A percentile compares a stretch with the other conserved stretches of the same genome.
Evolutionary conservation across 2,329 filamentous ascomycete genomes (phyloP).

Genomic region (Mollisia scopiformis): DNA sequence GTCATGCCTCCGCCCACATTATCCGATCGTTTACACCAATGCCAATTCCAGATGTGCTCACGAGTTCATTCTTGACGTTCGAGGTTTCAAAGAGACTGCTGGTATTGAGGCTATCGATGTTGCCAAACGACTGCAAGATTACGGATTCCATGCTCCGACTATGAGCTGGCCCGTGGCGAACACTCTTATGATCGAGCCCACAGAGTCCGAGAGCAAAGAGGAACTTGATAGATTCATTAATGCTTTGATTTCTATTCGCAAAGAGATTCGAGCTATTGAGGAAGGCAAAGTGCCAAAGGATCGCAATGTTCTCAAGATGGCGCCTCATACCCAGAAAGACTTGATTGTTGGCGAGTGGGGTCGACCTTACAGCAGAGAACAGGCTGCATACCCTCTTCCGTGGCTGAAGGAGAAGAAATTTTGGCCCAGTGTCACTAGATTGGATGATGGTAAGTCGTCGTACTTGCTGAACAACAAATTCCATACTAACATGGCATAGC

Average conservation of each 20-base stretch:
- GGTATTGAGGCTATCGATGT: slow-evolving; percentile 93
- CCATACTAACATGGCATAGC: slow-evolving; percentile 50
- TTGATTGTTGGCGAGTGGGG: slow-evolving; percentile 78
- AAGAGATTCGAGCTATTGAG: slow-evolving; percentile 84
- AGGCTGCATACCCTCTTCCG: slow-evolving; percentile 83
- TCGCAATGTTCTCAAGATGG: slow-evolving; percentile 84
- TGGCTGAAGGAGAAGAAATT: slow-evolving; percentile 96
- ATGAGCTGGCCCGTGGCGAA: slow-evolving; percentile 97
- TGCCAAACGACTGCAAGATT: slow-evolving; percentile 95
- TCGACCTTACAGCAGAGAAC: slow-evolving; percentile 77
- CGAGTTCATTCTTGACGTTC: slow-evolving; percentile 93
- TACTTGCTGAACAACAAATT: slow-evolving; percentile 18
- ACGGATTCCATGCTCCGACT: slow-evolving; percentile 95
- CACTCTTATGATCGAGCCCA: slow-evolving; percentile 98
- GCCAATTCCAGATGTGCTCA: slow-evolving; percentile 85
- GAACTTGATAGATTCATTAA: slow-evolving; percentile 95
- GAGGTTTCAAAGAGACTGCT: slow-evolving; percentile 79
- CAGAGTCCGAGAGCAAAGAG: slow-evolving; percentile 87
- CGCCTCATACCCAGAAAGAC: slow-evolving; percentile 85
- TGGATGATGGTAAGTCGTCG: slow-evolving; percentile 77
- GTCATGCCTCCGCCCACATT: slow-evolving; percentile 82
- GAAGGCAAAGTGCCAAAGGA: slow-evolving; percentile 74
- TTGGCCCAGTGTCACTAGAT: slow-evolving; percentile 85
- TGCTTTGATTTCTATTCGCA: slow-evolving; percentile 82
- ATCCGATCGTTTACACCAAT: slow-evolving; percentile 93